Evolutionary conservation across 2,329 filamentous ascomycete genomes (phyloP).

Genomic region (Pseudogymnoascus verrucosus): DNA sequence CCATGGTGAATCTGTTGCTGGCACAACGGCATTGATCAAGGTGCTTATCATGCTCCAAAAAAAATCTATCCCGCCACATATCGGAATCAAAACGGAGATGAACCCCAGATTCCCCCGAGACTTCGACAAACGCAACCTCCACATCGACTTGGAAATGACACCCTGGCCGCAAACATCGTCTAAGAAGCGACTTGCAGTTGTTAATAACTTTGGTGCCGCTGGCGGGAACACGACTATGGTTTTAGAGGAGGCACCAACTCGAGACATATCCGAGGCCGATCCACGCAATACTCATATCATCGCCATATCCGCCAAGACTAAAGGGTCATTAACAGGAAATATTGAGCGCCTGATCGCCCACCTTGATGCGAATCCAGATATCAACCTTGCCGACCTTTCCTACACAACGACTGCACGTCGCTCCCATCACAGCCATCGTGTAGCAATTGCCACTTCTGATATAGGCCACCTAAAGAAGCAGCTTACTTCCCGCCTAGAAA

Average conservation of each 20-base stretch:
- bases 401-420: conserved; percentile 33
- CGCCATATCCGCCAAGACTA: conserved; percentile 38
- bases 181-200: conserved; percentile 29
- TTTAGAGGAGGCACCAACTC: conserved; percentile 19
- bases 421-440: conserved; percentile 48
- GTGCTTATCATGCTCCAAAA: conserved; percentile 22
- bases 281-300: conserved; percentile 33
- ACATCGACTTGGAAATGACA: conserved; percentile 12
- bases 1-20: conserved; percentile 21
- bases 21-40: conserved; percentile 22
- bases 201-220: conserved; percentile 40
- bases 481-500: conserved; percentile 6
- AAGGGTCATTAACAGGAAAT: conserved; percentile 13
- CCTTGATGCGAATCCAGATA: conserved; percentile 13
- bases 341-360: conserved; percentile 12
- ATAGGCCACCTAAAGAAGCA: conserved; percentile 18
- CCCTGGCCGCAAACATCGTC: conserved; percentile 21
- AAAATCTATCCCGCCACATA: conserved; percentile 21
- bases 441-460: conserved; percentile 37
- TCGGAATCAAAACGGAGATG: conserved; percentile 26
- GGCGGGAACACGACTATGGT: conserved; percentile 19
- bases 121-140: conserved; percentile 33
- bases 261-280: conserved; percentile 30
- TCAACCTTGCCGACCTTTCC: conserved; percentile 13
- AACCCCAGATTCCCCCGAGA: conserved; percentile 22